These are phyloP conservation scores for Rhododendron henanense DNA, from an alignment of 148 eudicot genomes.

Conservation along the genomic window DNA sequence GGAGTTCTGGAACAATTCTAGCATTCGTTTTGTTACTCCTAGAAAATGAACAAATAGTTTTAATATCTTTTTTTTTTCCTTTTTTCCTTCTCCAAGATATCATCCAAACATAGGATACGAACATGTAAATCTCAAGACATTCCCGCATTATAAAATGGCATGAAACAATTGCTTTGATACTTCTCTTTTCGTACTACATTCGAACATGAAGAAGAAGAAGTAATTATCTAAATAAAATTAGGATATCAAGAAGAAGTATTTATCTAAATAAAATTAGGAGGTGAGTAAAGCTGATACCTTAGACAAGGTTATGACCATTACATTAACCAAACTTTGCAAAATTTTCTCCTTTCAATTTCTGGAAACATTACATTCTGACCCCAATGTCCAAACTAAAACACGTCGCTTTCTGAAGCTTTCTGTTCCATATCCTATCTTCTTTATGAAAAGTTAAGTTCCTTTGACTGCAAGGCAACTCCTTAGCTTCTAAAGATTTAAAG, in stretches of 20 bases:
- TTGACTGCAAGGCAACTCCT: background rate
- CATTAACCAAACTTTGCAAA: background rate
- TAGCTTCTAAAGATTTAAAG: background rate
- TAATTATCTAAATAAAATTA: background rate
- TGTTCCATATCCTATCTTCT: background rate
- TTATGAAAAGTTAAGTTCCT: background rate
- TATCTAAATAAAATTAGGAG: background rate
- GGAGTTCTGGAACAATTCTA: background rate
- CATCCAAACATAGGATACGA: background rate
- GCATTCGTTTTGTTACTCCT: background rate
- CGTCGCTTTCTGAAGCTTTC: background rate
- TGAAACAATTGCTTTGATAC: background rate
- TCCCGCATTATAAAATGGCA: background rate
- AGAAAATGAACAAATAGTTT: background rate
- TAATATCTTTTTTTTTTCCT: background rate
- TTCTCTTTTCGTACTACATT: background rate
- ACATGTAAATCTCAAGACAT: background rate
- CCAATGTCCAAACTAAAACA: background rate
- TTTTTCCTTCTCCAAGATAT: background rate
- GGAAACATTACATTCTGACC: background rate
- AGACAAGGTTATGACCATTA: background rate
- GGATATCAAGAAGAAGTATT: background rate
- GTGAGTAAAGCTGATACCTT: background rate
- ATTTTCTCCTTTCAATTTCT: background rate
- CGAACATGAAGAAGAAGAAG: background rate